Evolutionary conservation across 1,139 yeast genomes (phyloP), one percentile per base, ranked within the genome.

Genomic region (Diutina ranongensis): DNA sequence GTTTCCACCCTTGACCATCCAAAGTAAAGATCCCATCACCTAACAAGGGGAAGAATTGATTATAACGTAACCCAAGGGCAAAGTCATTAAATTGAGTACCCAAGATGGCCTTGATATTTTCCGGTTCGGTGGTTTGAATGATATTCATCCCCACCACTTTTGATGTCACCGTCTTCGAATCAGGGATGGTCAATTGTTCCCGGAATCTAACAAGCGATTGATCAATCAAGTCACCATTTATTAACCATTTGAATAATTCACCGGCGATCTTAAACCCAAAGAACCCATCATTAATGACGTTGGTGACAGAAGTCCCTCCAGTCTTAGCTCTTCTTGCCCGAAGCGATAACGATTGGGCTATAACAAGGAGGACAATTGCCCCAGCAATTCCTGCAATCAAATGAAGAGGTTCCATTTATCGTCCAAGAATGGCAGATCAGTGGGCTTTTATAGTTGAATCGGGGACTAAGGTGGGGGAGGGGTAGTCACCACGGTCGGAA

Each of bases 21-120:
- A 74, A 63, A 1, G 80, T 75, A 59, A 76, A 76, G 49, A 76
- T 76, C 2, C 83, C 82, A 48, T 73, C 74, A 4, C 82, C 82
- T 44, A 76, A 61, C 20, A 74, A 57, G 4, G 76, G 74, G 41
- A 50, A 50, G 54, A 75, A 65, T 41, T 61, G 64, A 3, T 54
- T 54, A 55, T 71, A 71, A 52, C 82, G 70, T 9, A 58, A 55
- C 2, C 82, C 82, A 42, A 77, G 65, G n/a, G 67, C 65, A 57
- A 72, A 59, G 46, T 58, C 61, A 25, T 54, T 53, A 49, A 59
- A 59, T 28, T 57, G 60, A 13, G 59, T 57, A n/a, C 60, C 61
- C 54, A 59, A 56, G 4, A 58, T 40, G 3, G 62, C 61, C 48
- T 51, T 51, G 53, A 68, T 59, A 53, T 67, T 57, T 38, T 66